phyloP scores from a whole-genome alignment of 2,329 filamentous ascomycete genomes.

The Rutstroemia sp. region DNA sequence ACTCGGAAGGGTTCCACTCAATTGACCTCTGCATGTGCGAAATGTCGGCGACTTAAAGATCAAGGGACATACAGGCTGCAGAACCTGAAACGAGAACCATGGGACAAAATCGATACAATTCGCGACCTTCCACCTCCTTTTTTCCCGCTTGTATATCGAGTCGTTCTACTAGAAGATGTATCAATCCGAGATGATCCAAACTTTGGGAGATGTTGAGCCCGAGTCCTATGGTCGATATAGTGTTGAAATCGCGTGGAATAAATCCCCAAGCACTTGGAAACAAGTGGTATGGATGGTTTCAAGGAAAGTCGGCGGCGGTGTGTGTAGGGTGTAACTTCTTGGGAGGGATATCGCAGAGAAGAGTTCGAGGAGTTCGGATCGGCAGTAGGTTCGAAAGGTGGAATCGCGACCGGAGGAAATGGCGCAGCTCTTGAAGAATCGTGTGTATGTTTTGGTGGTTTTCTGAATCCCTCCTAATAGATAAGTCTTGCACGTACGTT shows the following conservation, averaged over 20 bases:
- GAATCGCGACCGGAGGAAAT: too few relatives aligned
- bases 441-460: too few relatives aligned
- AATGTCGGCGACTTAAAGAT: conserved; percentile 27
- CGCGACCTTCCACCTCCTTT: background rate
- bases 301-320: background rate
- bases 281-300: background rate
- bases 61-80: conserved; percentile 23
- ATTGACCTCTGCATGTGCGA: conserved; percentile 24
- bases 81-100: conserved; percentile 26
- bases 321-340: background rate
- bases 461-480: too few relatives aligned
- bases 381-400: too few relatives aligned
- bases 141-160: background rate
- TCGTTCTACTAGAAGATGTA: background rate
- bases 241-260: background rate
- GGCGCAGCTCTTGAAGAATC: too few relatives aligned
- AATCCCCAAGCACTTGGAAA: background rate
- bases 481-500: background rate
- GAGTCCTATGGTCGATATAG: background rate
- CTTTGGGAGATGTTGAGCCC: background rate
- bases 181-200: background rate
- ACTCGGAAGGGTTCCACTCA: conserved; percentile 24
- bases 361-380: too few relatives aligned
- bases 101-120: conserved; percentile 12
- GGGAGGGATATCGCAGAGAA: too few relatives aligned